These are phyloP conservation scores for Datura wrightii DNA, from an alignment of 257 asterid species.

Conservation along the genomic window DNA sequence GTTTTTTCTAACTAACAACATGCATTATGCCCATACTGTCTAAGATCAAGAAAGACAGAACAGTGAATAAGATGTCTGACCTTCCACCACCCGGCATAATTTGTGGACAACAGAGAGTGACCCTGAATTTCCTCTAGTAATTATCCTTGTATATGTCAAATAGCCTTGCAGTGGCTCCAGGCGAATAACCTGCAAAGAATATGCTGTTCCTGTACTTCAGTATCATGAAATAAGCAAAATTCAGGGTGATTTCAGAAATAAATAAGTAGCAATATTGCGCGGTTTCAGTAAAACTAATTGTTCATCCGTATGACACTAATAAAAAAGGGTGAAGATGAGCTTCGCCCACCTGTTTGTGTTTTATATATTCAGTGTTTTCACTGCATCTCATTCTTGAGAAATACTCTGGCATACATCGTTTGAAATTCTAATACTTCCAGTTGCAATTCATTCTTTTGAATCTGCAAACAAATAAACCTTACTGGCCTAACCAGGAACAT, in stretches of 20 bases:
- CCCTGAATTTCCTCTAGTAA: neutral
- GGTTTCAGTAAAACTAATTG: neutral
- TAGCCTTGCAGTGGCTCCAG: neutral
- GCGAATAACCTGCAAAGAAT: neutral
- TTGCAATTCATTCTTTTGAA: too few relatives aligned
- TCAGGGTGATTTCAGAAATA: too few relatives aligned
- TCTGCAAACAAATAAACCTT: too few relatives aligned
- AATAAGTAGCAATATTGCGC: too few relatives aligned
- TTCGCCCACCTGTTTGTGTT: too few relatives aligned
- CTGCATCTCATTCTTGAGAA: too few relatives aligned
- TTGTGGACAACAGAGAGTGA: neutral
- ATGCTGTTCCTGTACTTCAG: neutral
- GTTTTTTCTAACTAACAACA: neutral
- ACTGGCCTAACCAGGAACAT: too few relatives aligned
- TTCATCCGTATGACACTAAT: neutral
- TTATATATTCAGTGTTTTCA: too few relatives aligned
- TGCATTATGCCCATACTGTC: neutral
- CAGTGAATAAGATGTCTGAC: neutral
- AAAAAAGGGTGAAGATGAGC: too few relatives aligned
- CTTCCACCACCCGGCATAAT: neutral
- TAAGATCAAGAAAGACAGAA: neutral
- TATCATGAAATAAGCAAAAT: neutral
- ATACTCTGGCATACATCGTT: too few relatives aligned
- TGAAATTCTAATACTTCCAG: too few relatives aligned
- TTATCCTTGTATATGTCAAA: neutral